Evolutionary conservation across 2,329 filamentous ascomycete genomes (phyloP).

Genomic region (Neofusicoccum umdonicola): DNA sequence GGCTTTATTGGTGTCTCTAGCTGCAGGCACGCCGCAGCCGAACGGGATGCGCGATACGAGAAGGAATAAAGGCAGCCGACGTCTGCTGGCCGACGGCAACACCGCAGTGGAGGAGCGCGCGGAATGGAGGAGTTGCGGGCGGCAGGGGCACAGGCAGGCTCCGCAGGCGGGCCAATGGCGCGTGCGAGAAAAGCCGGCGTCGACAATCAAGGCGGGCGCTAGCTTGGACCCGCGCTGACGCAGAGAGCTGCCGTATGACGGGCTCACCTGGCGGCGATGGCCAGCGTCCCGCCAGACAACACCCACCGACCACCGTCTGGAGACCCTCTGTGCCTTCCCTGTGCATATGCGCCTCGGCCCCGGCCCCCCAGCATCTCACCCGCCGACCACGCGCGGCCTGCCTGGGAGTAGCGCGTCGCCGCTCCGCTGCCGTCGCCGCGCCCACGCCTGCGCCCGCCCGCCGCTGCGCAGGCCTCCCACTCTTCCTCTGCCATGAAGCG

Average conservation of each 20-base stretch:
- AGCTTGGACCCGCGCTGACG: not conserved
- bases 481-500: constrained; percentile 8
- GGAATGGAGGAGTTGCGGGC: not conserved
- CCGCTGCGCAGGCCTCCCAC: not conserved
- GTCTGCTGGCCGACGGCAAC: not conserved
- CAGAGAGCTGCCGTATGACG: constrained; percentile 1
- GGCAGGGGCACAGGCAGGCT: not conserved
- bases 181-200: not conserved
- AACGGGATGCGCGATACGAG: not conserved
- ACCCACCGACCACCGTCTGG: not conserved
- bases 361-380: not conserved
- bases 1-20: not conserved
- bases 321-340: not conserved
- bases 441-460: not conserved
- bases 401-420: not conserved
- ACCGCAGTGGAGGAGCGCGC: not conserved
- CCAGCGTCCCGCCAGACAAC: constrained; percentile 1
- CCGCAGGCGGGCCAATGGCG: not conserved
- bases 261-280: not conserved
- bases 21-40: not conserved
- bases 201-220: constrained; percentile 3
- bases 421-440: not conserved
- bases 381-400: not conserved
- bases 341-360: constrained; percentile 7
- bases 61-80: not conserved